These are phyloP conservation scores for Lomentospora prolificans DNA, from an alignment of 2,329 filamentous ascomycete species.

Conservation along the genomic window DNA sequence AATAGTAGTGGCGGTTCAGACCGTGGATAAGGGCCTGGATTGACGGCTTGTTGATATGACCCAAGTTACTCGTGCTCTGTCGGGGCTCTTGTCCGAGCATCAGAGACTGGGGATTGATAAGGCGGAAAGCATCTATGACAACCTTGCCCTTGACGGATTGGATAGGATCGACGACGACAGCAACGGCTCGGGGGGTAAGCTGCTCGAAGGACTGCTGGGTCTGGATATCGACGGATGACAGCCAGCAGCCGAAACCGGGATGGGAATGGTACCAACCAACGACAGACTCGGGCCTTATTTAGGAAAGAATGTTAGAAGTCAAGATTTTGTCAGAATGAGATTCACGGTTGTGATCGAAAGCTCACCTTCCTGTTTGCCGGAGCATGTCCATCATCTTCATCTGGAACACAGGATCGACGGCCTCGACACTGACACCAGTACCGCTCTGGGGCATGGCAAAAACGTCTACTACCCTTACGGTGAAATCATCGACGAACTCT, in stretches of 20 bases:
- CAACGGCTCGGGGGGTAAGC: constrained; percentile 89
- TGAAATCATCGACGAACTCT: constrained; percentile 38
- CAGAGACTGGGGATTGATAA: constrained; percentile 94
- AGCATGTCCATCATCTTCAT: constrained; percentile 99
- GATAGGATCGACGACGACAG: constrained; percentile 96
- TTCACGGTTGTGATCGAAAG: too few species aligned
- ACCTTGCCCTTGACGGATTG: constrained; percentile 99
- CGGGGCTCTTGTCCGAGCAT: constrained; percentile 97
- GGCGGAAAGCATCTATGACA: constrained; percentile 96
- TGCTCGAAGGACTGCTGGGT: constrained; percentile 99
- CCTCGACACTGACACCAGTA: constrained; percentile 96
- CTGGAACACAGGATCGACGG: constrained; percentile 96
- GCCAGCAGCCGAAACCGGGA: constrained; percentile 97
- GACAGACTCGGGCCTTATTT: constrained; percentile 76
- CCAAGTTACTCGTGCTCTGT: constrained; percentile 94
- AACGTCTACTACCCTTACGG: constrained; percentile 93
- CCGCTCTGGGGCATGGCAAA: constrained; percentile 99
- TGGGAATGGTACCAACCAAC: constrained; percentile 99
- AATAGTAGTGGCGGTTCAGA: constrained; percentile 98
- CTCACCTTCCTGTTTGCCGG: constrained; percentile 86
- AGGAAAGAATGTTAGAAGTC: not conserved
- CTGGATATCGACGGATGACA: constrained; percentile 98
- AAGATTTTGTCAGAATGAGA: not conserved
- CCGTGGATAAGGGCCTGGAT: constrained; percentile 98
- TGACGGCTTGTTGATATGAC: constrained; percentile 98